Base-by-base conservation (phyloP, 2,329 filamentous ascomycete species). In the Westerdykella aurantiaca region DNA sequence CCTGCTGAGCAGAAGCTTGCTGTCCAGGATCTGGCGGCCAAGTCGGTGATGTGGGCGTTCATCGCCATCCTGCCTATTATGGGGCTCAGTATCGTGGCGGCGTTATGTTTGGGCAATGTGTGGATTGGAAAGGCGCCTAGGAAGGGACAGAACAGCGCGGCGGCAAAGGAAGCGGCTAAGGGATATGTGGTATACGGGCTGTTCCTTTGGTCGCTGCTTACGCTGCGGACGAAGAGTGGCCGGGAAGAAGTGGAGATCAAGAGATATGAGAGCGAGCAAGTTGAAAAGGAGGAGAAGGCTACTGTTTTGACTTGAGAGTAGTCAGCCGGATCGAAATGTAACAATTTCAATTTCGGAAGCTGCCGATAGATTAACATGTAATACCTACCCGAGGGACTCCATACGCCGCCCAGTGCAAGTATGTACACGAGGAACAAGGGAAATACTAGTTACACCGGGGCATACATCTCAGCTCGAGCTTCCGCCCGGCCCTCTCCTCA, bases 21-120 rank as follows among this genome's bases (percentile, higher is more conserved):
- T 3, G 64, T 78, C 1, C 66, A 70, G 3, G 58, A 70, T 7
- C 66, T 66, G 5, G 76, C 73, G 2, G 74, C 72, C 50, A 72
- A 71, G 46, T 82, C 80, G 0, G 78, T 85, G n/a, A 78, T 81
- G 49, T 83, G 81, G 76, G 78, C 81, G 0, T 82, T 82, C 52
- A 72, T 83, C 33, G 69, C 80, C 0, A 74, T 86, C 31, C 64
- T 78, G 11, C 81, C 81, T 0, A 75, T 85, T 45, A 72, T 83
- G 65, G 73, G 64, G 31, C 44, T 77, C 5, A 70, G 70, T 14
- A 60, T 76, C 2, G 35, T 76, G 4, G 67, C 72, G 4, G 67
- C 69, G n/a, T 43, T 62, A 1, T 65, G 70, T 13, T 50, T 78
- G 47, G 76, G 76, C 0, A 78, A 79, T 63, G 75, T 77, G 3